Percentiles rank a stretch among this genome's conserved stretches.
Conservation (phyloP, 2,329 filamentous ascomycete genomes). For the Furcasterigmium furcatum region DNA sequence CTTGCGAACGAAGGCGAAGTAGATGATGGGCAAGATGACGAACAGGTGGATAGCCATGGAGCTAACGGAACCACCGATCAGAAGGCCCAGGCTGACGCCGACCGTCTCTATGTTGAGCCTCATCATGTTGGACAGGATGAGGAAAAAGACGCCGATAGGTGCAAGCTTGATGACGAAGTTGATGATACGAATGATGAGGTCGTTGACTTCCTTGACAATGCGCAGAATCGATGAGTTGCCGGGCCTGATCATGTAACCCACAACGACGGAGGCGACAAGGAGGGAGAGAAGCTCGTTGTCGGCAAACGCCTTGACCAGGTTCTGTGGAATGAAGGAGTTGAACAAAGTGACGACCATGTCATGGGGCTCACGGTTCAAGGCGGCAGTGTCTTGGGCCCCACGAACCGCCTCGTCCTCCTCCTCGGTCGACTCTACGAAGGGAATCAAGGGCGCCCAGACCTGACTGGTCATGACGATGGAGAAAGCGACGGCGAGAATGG, state of each 20-base stretch:
- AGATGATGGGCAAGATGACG: conserved; percentile 40
- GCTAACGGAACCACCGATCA: conserved; percentile 42
- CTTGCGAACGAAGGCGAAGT: conserved; percentile 32
- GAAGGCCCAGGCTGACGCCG: conserved; percentile 43
- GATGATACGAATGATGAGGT: conserved; percentile 42
- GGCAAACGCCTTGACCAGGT: conserved; percentile 42
- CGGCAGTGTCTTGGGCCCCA: not conserved
- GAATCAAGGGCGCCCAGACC: conserved; percentile 45
- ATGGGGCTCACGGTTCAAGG: conserved; percentile 27
- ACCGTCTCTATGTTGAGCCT: conserved; percentile 43
- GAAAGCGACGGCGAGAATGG: conserved; percentile 43
- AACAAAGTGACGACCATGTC: conserved; percentile 45
- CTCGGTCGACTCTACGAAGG: conserved; percentile 19
- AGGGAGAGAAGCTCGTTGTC: conserved; percentile 42
- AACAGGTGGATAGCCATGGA: conserved; percentile 45
- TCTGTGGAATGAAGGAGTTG: conserved; percentile 44
- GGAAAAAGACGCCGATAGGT: conserved; percentile 50
- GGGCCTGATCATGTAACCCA: conserved; percentile 41
- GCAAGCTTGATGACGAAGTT: conserved; percentile 44
- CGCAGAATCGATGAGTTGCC: conserved; percentile 32
- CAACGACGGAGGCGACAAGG: conserved; percentile 40
- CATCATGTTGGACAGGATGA: conserved; percentile 49
- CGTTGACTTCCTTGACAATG: conserved; percentile 42
- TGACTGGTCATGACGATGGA: conserved; percentile 41
- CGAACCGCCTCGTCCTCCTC: not conserved